Base-by-base conservation (phyloP, 2,329 filamentous ascomycete species). In the Fusarium goolgardi region DNA sequence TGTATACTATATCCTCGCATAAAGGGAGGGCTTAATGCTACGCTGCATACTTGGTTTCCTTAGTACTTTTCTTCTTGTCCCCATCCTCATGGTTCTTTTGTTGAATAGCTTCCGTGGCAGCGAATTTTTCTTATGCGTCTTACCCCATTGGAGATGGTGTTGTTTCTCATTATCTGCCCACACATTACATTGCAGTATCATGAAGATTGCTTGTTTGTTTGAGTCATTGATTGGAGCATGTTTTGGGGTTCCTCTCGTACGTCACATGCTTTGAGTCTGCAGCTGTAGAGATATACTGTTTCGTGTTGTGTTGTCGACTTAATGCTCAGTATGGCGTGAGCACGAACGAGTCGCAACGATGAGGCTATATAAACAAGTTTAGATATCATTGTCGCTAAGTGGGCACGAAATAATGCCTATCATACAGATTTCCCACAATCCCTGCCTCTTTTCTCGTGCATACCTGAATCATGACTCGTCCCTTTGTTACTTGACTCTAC, bases 401-500 rank as follows among this genome's bases (percentile, higher is more conserved):
- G 43, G 63, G 63, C 66, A 70, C 40, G 52, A 67, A 55, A 70
- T 20, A 37, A 59, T 70, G 54, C 51, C 52, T 54, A 50, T 57
- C 53, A 60, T 69, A 67, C 66, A 70, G 27, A 70, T 53, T 27
- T 40, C 53, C 47, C 25, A 37, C 34, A 62, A 45, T 40, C 15
- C 49, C 44, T 29, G 47, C 41, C 47, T 45, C 39, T 41, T 60
- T 45, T 56, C 49, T 31, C 44, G 37, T 64, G 41, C 37, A 32
- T 44, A 41, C 32, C 55, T 21, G 41, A 57, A 50, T 56, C 47
- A 55, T 44, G 16, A 49, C 20, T 59, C 41, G 37, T 55, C 71
- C 23, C 20, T 29, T n/a, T 35, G 7, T 50, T 75, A 96, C 80
- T 94, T 96, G 49, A 97, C 88, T 81, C 93, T 95, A 66, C 92